Percentiles rank a stretch among this genome's conserved stretches.
phyloP scores from a whole-genome alignment of 2,329 filamentous ascomycete genomes.

The Epichloe hybrida region DNA sequence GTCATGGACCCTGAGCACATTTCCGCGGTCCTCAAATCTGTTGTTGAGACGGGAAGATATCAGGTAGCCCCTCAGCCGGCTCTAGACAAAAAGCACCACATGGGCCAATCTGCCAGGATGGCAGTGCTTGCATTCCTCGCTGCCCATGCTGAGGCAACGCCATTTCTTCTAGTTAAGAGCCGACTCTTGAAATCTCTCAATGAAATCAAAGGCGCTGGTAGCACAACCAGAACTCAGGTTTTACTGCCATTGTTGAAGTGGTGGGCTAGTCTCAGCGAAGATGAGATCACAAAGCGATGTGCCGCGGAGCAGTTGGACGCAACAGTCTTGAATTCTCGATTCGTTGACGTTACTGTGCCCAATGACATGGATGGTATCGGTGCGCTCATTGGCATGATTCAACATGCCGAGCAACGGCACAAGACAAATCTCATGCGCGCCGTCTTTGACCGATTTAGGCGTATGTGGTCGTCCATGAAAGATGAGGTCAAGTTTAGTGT shows the following conservation, averaged over 20 bases:
- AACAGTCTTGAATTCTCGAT: constrained; percentile 26
- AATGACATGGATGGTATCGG: constrained; percentile 40
- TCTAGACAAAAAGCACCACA: constrained; percentile 38
- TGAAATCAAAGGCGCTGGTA: constrained; percentile 57
- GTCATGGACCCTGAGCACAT: constrained; percentile 66
- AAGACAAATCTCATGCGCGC: constrained; percentile 42
- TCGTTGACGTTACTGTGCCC: constrained; percentile 38
- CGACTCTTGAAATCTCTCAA: constrained; percentile 60
- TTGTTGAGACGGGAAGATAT: constrained; percentile 28
- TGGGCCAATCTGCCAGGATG: constrained; percentile 47
- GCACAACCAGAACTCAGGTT: constrained; percentile 54
- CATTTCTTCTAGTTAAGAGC: constrained; percentile 55
- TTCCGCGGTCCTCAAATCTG: constrained; percentile 39
- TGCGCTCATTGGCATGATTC: constrained; percentile 34
- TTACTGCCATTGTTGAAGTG: constrained; percentile 61
- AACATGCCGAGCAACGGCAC: constrained; percentile 24
- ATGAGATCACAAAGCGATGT: constrained; percentile 33
- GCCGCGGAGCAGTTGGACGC: constrained; percentile 28
- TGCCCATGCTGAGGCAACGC: constrained; percentile 56
- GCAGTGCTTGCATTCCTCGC: constrained; percentile 59
- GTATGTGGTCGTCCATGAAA: constrained; percentile 63
- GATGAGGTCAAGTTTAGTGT: constrained; percentile 44
- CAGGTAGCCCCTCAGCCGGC: constrained; percentile 17
- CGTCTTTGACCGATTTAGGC: constrained; percentile 54
- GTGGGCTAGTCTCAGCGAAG: constrained; percentile 47